Percentiles rank a stretch among this genome's conserved stretches.
Evolutionary conservation across 2,329 filamentous ascomycete genomes (phyloP).

Genomic region (Beauveria sp.): DNA sequence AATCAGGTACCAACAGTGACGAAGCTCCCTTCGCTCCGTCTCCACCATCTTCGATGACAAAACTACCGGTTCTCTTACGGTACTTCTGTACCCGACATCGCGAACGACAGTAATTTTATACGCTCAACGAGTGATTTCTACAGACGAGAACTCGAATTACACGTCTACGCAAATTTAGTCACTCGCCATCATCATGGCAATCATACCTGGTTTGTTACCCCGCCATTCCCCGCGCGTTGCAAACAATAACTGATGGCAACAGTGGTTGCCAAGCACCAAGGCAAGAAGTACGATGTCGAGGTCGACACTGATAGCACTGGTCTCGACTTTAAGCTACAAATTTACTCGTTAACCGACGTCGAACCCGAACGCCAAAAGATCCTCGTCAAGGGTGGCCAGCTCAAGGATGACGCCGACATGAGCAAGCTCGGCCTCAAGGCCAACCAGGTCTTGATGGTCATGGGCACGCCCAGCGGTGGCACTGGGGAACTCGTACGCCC

Average conservation of each 20-base stretch:
- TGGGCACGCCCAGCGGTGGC: slow-evolving; percentile 75
- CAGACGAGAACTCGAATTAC: neutral
- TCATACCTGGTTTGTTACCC: slow-evolving; percentile 43
- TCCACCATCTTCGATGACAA: slow-evolving; percentile 12
- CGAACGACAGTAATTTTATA: neutral
- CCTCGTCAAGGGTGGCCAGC: slow-evolving; percentile 83
- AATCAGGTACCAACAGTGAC: slow-evolving; percentile 28
- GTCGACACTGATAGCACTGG: slow-evolving; percentile 78
- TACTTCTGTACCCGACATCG: neutral
- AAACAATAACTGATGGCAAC: slow-evolving; percentile 1
- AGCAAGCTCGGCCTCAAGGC: slow-evolving; percentile 77
- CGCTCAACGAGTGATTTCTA: neutral
- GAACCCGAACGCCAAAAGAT: slow-evolving; percentile 97
- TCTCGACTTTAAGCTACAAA: slow-evolving; percentile 90
- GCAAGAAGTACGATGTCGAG: slow-evolving; percentile 92
- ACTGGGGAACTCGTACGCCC: slow-evolving; percentile 59
- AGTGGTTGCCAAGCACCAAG: slow-evolving; percentile 93
- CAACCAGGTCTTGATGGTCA: slow-evolving; percentile 88
- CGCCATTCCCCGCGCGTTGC: slow-evolving; percentile 12
- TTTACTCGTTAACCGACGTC: slow-evolving; percentile 91
- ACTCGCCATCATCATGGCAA: slow-evolving; percentile 45
- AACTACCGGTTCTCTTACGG: neutral
- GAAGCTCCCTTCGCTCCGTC: slow-evolving; percentile 17
- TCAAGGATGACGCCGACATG: slow-evolving; percentile 91
- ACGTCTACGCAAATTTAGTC: slow-evolving; percentile 3